A percentile compares a stretch with the other conserved stretches of the same genome.
Conservation (phyloP, 2,329 filamentous ascomycete species). For the Diaporthe helianthi region DNA sequence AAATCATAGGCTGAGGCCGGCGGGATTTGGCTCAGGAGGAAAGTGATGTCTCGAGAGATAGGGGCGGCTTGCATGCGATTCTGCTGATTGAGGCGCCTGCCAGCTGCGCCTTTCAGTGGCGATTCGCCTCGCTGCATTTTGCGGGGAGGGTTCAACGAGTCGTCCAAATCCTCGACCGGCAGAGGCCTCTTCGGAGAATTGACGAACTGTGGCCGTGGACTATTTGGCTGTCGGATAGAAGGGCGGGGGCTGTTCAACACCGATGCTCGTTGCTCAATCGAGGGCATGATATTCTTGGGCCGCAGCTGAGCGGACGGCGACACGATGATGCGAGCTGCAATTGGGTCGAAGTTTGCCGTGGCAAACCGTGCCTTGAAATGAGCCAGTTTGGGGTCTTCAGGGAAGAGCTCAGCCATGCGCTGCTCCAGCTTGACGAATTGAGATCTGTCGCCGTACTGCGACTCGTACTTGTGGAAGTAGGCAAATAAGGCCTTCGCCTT, state of each 20-base stretch:
- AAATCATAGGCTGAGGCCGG: slow-evolving; percentile 74
- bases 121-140: slow-evolving; percentile 91
- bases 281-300: slow-evolving; percentile 63
- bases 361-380: slow-evolving; percentile 81
- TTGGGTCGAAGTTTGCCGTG: slow-evolving; percentile 78
- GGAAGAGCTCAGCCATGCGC: slow-evolving; percentile 93
- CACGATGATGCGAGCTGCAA: slow-evolving; percentile 80
- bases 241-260: slow-evolving; percentile 53
- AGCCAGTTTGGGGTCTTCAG: slow-evolving; percentile 78
- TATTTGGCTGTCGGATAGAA: slow-evolving; percentile 43
- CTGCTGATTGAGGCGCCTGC: slow-evolving; percentile 82
- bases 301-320: slow-evolving; percentile 81
- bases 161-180: slow-evolving; percentile 74
- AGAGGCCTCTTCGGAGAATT: slow-evolving; percentile 69
- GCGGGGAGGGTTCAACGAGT: slow-evolving; percentile 72
- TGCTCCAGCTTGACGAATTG: slow-evolving; percentile 91
- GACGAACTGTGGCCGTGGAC: slow-evolving; percentile 58
- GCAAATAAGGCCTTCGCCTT: slow-evolving; percentile 86
- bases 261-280: slow-evolving; percentile 59
- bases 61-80: slow-evolving; percentile 69
- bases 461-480: slow-evolving; percentile 96
- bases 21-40: slow-evolving; percentile 76
- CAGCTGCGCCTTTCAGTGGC: slow-evolving; percentile 88
- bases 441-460: slow-evolving; percentile 88
- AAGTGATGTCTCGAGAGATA: slow-evolving; percentile 73